Evolutionary conservation across 768 basidiomycete species (phyloP).

Genomic region (Asterophora parasitica): DNA sequence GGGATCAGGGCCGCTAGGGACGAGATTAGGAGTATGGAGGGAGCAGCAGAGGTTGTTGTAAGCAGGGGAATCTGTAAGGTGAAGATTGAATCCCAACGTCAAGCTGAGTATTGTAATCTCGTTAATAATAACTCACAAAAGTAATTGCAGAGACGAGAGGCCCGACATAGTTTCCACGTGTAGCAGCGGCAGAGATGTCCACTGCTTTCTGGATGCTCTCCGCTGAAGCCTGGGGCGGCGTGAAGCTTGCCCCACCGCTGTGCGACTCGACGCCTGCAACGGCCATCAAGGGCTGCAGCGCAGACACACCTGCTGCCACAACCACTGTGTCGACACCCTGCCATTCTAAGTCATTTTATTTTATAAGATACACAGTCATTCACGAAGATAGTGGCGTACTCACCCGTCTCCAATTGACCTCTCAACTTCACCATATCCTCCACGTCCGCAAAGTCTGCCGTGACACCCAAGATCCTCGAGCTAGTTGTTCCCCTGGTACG

Average conservation of each 20-base stretch:
- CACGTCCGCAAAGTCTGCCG: slow-evolving; percentile 59
- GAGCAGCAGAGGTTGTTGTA: slow-evolving; percentile 53
- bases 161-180: slow-evolving; percentile 63
- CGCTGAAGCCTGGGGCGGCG: slow-evolving; percentile 34
- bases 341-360: slow-evolving; percentile 53
- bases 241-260: slow-evolving; percentile 23
- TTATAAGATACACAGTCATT: neutral
- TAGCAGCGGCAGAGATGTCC: slow-evolving; percentile 52
- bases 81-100: too few species aligned
- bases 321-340: slow-evolving; percentile 77
- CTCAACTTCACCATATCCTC: slow-evolving; percentile 66
- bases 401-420: slow-evolving; percentile 49
- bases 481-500: slow-evolving; percentile 16
- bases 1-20: slow-evolving; percentile 77
- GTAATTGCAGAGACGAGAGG: slow-evolving; percentile 66
- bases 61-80: slow-evolving; percentile 73
- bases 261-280: slow-evolving; percentile 52
- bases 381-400: slow-evolving; percentile 14
- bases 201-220: slow-evolving; percentile 59
- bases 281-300: slow-evolving; percentile 69
- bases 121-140: slow-evolving; percentile 45
- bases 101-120: neutral
- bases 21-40: slow-evolving; percentile 76
- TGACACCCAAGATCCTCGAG: slow-evolving; percentile 39
- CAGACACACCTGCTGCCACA: slow-evolving; percentile 80